Evolutionary conservation across 768 basidiomycete genomes (phyloP).

Genomic region (Russula sp.): DNA sequence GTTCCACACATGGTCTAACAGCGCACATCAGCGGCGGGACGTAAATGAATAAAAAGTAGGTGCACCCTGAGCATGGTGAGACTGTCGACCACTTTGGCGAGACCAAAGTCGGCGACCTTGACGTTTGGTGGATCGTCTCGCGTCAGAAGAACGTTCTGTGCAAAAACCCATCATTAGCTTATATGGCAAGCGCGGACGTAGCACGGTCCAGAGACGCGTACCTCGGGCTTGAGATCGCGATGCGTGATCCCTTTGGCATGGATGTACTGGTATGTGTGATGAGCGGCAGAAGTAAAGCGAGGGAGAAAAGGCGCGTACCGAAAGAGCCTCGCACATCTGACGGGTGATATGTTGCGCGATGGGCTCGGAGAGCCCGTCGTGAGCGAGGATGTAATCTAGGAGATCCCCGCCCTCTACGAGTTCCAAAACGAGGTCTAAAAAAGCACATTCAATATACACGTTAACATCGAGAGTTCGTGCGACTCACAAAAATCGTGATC

Average conservation of each 20-base stretch:
- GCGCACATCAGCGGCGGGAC: too few species aligned
- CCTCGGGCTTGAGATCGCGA: conserved; percentile 91
- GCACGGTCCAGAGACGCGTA: conserved; percentile 24
- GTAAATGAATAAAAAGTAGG: neutral
- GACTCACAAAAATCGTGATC: conserved; percentile 48
- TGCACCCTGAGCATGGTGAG: conserved; percentile 69
- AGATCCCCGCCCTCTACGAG: conserved; percentile 86
- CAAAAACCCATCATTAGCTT: neutral
- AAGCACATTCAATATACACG: neutral
- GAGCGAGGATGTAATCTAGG: conserved; percentile 66
- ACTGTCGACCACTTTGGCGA: conserved; percentile 86
- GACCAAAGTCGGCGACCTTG: conserved; percentile 94
- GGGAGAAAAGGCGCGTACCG: conserved; percentile 38
- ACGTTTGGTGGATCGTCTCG: conserved; percentile 57
- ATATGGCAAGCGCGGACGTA: neutral
- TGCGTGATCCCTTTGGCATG: conserved; percentile 77
- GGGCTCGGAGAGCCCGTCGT: conserved; percentile 50
- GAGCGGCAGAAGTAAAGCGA: neutral
- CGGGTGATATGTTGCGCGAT: conserved; percentile 64
- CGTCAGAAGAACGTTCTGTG: conserved; percentile 80
- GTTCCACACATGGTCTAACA: conserved; percentile 91
- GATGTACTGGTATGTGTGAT: conserved; percentile 43
- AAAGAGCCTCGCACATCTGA: conserved; percentile 76
- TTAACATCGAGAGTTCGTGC: rapidly evolving
- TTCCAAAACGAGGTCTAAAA: conserved; percentile 73